Percentiles rank a stretch among this genome's conserved stretches.
Evolutionary conservation across 352 stramenopile genomes (phyloP).

Genomic region (Globisporangium mamillatum): DNA sequence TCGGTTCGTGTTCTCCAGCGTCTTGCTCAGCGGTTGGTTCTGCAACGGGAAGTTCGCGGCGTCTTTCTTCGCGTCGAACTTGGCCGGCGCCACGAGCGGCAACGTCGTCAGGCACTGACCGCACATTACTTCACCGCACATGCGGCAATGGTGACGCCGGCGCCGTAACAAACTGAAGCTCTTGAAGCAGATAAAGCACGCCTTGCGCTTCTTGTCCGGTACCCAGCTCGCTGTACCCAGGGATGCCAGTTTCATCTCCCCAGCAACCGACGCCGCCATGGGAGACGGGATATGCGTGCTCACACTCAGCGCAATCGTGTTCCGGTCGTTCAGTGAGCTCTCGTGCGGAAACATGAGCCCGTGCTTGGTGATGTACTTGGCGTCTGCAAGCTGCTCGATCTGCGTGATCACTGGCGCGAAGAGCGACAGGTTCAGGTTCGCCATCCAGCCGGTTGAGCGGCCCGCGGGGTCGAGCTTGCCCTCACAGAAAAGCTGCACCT

Average conservation of each 20-base stretch:
- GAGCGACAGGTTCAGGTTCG: constrained; percentile 58
- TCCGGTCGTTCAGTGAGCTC: constrained; percentile 5
- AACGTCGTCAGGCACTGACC: constrained; percentile 64
- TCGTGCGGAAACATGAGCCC: constrained; percentile 60
- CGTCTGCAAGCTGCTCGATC: constrained; percentile 65
- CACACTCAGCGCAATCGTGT: constrained; percentile 26
- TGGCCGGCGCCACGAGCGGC: constrained; percentile 45
- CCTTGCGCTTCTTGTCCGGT: constrained; percentile 55
- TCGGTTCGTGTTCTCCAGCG: constrained; percentile 30
- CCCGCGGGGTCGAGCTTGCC: constrained; percentile 51
- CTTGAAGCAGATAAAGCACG: constrained; percentile 68
- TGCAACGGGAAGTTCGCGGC: constrained; percentile 23
- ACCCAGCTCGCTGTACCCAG: constrained; percentile 44
- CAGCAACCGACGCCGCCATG: constrained; percentile 14
- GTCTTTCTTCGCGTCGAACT: constrained; percentile 10
- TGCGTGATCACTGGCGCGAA: constrained; percentile 61
- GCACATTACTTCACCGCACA: constrained; percentile 78
- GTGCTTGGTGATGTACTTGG: constrained; percentile 83
- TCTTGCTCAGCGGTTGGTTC: constrained; percentile 44
- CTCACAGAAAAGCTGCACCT: constrained; percentile 69
- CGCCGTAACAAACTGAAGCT: constrained; percentile 60
- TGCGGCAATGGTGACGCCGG: constrained; percentile 71
- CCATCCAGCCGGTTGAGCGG: constrained; percentile 43
- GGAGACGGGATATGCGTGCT: constrained; percentile 31
- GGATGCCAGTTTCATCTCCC: constrained; percentile 18